These are phyloP conservation scores for Leccinum angustisporum DNA, from an alignment of 1,284 basidiomycete genomes.

Conservation along the genomic window DNA sequence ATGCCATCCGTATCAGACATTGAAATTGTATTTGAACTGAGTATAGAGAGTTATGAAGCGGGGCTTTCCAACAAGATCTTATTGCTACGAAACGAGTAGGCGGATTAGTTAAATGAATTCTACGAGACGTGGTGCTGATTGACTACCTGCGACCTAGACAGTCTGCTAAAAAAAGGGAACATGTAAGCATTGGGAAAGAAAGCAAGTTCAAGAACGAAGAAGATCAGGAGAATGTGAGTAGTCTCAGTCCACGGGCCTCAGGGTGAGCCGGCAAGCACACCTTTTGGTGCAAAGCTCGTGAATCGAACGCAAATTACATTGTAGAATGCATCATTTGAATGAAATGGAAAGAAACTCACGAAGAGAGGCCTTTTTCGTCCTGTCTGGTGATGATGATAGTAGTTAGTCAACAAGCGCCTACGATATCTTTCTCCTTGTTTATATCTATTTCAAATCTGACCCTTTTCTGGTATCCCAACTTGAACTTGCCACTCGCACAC, in stretches of 20 bases:
- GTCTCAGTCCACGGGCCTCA: conserved; percentile 72
- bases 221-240: conserved; percentile 47
- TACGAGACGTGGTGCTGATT: background rate
- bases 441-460: conserved; percentile 3
- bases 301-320: conserved; percentile 84
- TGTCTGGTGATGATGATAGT: conserved; percentile 3
- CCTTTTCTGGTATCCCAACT: conserved; percentile 2
- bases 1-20: conserved; percentile 28
- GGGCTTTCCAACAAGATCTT: conserved; percentile 19
- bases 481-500: background rate
- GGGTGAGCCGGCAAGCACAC: conserved; percentile 69
- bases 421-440: conserved; percentile 14
- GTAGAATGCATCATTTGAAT: conserved; percentile 50
- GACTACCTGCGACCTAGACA: background rate
- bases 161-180: conserved; percentile 2
- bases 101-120: conserved; percentile 10
- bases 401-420: background rate
- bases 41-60: conserved; percentile 15
- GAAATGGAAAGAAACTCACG: conserved; percentile 19
- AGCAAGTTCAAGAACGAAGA: background rate
- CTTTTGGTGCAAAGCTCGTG: conserved; percentile 62
- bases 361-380: background rate
- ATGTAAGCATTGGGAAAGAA: conserved; percentile 16
- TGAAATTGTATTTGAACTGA: conserved; percentile 12
- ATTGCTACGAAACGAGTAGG: conserved; percentile 16